phyloP scores from a whole-genome alignment of 2,329 filamentous ascomycete genomes.

The Coleophoma cylindrospora region DNA sequence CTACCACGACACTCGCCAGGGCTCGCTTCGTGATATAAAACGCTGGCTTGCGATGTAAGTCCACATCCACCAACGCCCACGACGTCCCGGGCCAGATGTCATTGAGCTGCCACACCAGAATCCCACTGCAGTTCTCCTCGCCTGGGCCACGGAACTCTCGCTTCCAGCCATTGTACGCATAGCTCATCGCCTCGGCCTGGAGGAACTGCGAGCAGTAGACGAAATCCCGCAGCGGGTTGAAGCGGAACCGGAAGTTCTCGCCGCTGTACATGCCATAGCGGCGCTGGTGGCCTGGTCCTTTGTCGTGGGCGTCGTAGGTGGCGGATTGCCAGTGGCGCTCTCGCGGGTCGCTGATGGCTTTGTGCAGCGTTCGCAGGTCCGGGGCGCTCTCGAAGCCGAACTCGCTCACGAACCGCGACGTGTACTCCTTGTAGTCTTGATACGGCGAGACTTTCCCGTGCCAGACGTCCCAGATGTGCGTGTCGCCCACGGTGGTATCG shows the following conservation, averaged over 20 bases:
- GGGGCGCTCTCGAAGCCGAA: conserved; percentile 51
- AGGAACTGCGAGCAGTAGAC: conserved; percentile 23
- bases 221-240: conserved; percentile 18
- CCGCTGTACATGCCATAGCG: conserved; percentile 33
- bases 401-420: conserved; percentile 47
- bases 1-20: conserved; percentile 23
- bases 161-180: conserved; percentile 23
- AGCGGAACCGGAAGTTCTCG: conserved; percentile 23
- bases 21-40: conserved; percentile 48
- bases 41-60: conserved; percentile 42
- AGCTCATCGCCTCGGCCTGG: conserved; percentile 23
- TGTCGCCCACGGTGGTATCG: conserved; percentile 44
- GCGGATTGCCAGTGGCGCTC: conserved; percentile 46
- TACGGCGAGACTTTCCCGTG: conserved; percentile 48
- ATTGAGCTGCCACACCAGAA: conserved; percentile 65
- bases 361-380: conserved; percentile 36
- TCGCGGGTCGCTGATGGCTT: conserved; percentile 39
- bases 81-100: conserved; percentile 65
- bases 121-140: conserved; percentile 48
- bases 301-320: conserved; percentile 50
- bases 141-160: conserved; percentile 16
- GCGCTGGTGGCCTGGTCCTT: conserved; percentile 47
- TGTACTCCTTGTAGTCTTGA: conserved; percentile 41
- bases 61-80: conserved; percentile 61
- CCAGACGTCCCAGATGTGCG: conserved; percentile 53